Conservation (phyloP, 164 flowering plant species). For the Platanus orientalis region DNA sequence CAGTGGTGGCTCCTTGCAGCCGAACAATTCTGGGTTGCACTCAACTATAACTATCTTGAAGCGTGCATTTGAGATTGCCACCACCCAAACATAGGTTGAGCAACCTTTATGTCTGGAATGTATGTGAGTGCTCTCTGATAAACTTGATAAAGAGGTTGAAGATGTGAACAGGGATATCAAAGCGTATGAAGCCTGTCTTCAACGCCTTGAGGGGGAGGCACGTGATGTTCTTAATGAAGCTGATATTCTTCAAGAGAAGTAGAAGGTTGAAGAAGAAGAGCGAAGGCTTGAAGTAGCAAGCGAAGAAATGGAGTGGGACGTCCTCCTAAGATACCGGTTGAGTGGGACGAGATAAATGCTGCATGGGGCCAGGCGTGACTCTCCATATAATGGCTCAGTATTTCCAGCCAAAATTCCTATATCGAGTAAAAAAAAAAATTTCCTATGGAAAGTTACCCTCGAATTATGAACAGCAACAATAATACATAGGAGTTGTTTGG, state of each 20-base stretch:
- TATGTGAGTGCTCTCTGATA: constrained; percentile 88
- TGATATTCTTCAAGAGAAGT: constrained; percentile 83
- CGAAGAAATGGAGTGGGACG: no score
- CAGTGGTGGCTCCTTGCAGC: constrained; percentile 49
- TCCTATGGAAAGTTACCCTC: constrained; percentile 98
- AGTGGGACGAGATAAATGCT: constrained; percentile 99
- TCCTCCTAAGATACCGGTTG: no score
- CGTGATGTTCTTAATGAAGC: constrained; percentile 75
- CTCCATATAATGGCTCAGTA: constrained; percentile 96
- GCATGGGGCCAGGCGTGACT: constrained; percentile 99
- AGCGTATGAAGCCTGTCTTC: constrained; percentile 93
- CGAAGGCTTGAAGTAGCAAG: no score
- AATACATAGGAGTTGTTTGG: constrained; percentile 96
- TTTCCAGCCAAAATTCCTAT: constrained; percentile 77
- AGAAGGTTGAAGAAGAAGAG: no score
- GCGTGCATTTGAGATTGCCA: constrained; percentile 93
- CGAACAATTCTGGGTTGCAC: constrained; percentile 74
- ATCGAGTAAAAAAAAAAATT: constrained; percentile 81
- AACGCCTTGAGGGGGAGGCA: constrained; percentile 77
- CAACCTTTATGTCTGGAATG: constrained; percentile 93
- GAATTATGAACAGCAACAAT: constrained; percentile 82
- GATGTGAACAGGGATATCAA: constrained; percentile 88
- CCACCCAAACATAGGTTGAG: constrained; percentile 82
- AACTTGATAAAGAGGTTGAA: constrained; percentile 97
- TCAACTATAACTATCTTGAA: constrained; percentile 76